phyloP scores from a whole-genome alignment of 129 eudicot species.

The Saussurea involucrata region DNA sequence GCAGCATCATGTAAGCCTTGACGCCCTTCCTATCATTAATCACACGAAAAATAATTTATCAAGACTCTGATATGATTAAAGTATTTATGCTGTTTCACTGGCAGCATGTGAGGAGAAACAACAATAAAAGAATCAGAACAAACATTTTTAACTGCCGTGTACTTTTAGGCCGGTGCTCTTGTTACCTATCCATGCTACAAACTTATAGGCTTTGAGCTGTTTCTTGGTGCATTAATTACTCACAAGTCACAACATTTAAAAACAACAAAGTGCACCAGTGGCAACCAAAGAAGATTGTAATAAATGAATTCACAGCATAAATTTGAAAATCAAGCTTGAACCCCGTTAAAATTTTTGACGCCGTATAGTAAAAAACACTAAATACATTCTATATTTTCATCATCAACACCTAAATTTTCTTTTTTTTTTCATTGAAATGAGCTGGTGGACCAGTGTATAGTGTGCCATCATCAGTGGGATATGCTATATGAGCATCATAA shows the following conservation, averaged over 20 bases:
- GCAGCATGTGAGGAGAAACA: not conserved
- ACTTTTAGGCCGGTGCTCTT: not conserved
- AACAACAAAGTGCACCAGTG: not conserved
- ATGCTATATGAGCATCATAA: not conserved
- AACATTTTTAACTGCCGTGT: not conserved
- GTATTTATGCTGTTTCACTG: not conserved
- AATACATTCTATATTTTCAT: conserved; percentile 4
- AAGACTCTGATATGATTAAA: not conserved
- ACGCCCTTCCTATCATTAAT: conserved; percentile 68
- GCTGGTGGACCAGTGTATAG: conserved; percentile 6
- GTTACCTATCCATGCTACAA: conserved; percentile 4
- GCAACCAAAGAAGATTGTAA: not conserved
- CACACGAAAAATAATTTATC: conserved; percentile 10
- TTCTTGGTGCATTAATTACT: conserved; percentile 10
- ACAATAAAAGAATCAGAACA: not conserved
- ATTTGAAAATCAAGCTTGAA: not conserved
- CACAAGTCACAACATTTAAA: conserved; percentile 1
- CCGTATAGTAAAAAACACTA: not conserved
- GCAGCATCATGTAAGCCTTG: conserved; percentile 86
- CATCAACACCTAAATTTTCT: conserved; percentile 7
- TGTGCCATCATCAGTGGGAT: not conserved
- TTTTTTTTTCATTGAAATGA: not conserved
- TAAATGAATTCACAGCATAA: not conserved
- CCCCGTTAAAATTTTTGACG: not conserved
- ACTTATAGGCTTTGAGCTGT: not conserved